Evolutionary conservation across 352 stramenopile genomes (phyloP), one percentile per base, ranked within the genome.

Genomic region (Ochromonadaceae sp.): DNA sequence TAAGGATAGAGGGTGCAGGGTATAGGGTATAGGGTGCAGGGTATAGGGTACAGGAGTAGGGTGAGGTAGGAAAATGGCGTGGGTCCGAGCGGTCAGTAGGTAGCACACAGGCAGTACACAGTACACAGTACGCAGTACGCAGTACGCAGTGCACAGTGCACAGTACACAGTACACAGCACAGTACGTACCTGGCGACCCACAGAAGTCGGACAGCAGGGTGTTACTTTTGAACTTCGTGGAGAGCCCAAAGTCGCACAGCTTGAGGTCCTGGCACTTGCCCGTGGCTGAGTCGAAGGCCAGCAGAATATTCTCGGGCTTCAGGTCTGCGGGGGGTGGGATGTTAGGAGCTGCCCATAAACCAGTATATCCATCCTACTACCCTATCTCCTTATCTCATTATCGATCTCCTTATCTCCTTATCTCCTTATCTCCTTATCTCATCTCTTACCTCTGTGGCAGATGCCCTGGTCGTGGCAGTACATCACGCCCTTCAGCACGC

Each of bases 211-310:
- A 65, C 40, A 88, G 72, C 46, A 67, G 58, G 1, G 49, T n/a
- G 15, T 67, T 44, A 34, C n/a, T 28, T 38, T 69, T 73, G 34
- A 67, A 56, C 50, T 76, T 80, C 4, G 78, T 81, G 60, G 78
- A 86, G 7, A 89, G 56, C 4, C 81, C 81, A 73, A 89, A 86
- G 58, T 89, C 81, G 50, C 86, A 80, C 34, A 89, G 60, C 60
- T 87, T 87, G 50, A 88, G 71, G 46, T 20, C 48, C 44, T 14
- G 17, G 28, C 34, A 53, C 14, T 31, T 44, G 68, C 47, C 17
- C 69, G 70, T 0, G 72, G 76, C 9, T 67, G 59, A 52, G 81
- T 85, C 55, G 30, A 63, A 63, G 2, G 5, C 36, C 7, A 63
- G 17, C 20, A 87, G 35, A 38, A 87, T 80, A 49, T 87, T 87